A percentile compares a stretch with the other conserved stretches of the same genome.
These are phyloP conservation scores for Penicillium digitatum DNA, from an alignment of 2,329 filamentous ascomycete genomes.

Conservation along the genomic window DNA sequence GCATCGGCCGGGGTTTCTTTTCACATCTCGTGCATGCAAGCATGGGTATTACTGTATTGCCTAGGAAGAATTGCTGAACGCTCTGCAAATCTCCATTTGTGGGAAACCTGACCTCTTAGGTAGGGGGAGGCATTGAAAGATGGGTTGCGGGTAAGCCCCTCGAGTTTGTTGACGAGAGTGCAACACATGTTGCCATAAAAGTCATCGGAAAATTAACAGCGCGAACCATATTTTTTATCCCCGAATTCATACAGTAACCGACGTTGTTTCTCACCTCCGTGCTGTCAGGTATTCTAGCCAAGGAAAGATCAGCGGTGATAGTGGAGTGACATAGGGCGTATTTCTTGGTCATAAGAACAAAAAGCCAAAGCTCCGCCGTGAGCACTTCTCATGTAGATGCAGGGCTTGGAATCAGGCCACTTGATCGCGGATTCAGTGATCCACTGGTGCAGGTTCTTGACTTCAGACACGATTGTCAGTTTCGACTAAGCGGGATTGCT, in stretches of 20 bases:
- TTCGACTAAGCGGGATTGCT: slow-evolving; percentile 8
- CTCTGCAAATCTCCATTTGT: slow-evolving; percentile 13
- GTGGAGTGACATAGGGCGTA: slow-evolving; percentile 9
- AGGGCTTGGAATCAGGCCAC: background rate
- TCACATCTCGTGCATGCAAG: slow-evolving; percentile 7
- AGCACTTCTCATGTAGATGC: slow-evolving; percentile 1
- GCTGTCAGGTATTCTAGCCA: slow-evolving; percentile 6
- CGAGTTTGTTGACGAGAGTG: background rate
- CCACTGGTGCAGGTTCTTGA: slow-evolving; percentile 12
- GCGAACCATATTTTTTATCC: background rate
- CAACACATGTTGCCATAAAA: background rate
- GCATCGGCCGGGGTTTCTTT: background rate
- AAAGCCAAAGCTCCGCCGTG: slow-evolving; percentile 9
- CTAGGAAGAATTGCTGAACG: slow-evolving; percentile 11
- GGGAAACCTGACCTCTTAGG: background rate
- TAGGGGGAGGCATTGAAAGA: slow-evolving; percentile 1
- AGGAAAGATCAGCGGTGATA: slow-evolving; percentile 17
- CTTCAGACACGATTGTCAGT: slow-evolving; percentile 2
- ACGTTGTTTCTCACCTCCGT: background rate
- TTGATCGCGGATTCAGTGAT: slow-evolving; percentile 17
- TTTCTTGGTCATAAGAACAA: slow-evolving; percentile 6
- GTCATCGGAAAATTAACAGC: background rate
- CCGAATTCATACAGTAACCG: background rate
- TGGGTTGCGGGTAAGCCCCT: slow-evolving; percentile 2
- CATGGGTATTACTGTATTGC: background rate